Evolutionary conservation across 2,329 filamentous ascomycete genomes (phyloP).

Genomic region (Aureobasidium vineae): DNA sequence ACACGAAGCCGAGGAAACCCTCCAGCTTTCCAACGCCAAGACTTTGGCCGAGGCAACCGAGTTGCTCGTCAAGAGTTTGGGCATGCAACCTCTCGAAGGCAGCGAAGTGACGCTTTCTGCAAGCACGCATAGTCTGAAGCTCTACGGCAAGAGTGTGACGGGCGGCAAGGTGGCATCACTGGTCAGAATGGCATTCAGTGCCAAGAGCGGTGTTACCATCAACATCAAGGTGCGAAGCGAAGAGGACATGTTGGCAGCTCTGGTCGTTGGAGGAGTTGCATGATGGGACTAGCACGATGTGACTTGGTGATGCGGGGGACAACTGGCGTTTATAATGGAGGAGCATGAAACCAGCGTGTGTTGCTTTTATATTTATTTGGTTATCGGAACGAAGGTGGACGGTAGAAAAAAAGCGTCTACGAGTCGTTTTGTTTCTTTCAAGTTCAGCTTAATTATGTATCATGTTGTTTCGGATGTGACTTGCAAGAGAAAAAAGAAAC

Average conservation of each 20-base stretch:
- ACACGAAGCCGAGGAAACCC: conserved; percentile 86
- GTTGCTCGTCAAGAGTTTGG: conserved; percentile 79
- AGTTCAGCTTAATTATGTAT: background rate
- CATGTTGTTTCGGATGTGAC: background rate
- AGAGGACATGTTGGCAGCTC: conserved; percentile 82
- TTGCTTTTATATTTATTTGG: conserved; percentile 10
- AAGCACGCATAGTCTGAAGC: conserved; percentile 89
- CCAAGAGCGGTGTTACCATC: conserved; percentile 90
- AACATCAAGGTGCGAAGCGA: conserved; percentile 92
- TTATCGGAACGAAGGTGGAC: conserved; percentile 2
- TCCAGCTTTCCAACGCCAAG: conserved; percentile 84
- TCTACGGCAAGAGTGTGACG: conserved; percentile 91
- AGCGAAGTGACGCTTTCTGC: conserved; percentile 86
- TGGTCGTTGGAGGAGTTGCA: conserved; percentile 81
- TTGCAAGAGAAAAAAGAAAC: too few relatives aligned
- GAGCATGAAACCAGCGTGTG: conserved; percentile 25
- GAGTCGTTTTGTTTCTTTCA: background rate
- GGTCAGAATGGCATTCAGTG: conserved; percentile 90
- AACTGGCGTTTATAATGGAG: conserved; percentile 14
- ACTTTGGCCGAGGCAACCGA: conserved; percentile 96
- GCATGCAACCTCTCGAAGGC: conserved; percentile 89
- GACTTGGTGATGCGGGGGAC: background rate
- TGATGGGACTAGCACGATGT: conserved; percentile 46
- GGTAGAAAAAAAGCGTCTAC: conserved; percentile 24
- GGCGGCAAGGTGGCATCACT: conserved; percentile 85